Percentiles rank a stretch among this genome's conserved stretches.
phyloP scores from a whole-genome alignment of 805 yeast species.

The Candida odintsovae region DNA sequence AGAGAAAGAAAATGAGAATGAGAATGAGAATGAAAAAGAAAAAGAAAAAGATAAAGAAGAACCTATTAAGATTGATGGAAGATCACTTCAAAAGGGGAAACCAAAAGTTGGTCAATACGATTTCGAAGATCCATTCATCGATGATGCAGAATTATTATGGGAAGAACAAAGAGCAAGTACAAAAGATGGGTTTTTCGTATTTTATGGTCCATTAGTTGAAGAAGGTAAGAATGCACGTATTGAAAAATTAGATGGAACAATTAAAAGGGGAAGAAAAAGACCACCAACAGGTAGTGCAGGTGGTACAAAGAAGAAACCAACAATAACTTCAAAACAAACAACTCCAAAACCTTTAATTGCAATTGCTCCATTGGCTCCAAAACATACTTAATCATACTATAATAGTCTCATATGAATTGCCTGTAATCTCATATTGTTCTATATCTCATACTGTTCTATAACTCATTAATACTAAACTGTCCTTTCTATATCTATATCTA shows the following conservation, averaged over 20 bases:
- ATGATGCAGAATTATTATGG: slow-evolving; percentile 86
- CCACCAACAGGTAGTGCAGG: slow-evolving; percentile 1
- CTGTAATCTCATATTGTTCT: too few relatives aligned
- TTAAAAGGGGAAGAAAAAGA: slow-evolving; percentile 31
- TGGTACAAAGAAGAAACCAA: slow-evolving; percentile 7
- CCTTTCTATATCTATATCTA: too few relatives aligned
- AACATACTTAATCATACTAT: background rate
- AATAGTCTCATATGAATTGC: too few relatives aligned
- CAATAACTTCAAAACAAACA: slow-evolving; percentile 2
- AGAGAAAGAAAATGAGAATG: slow-evolving; percentile 24
- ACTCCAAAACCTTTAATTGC: background rate
- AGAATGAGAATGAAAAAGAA: slow-evolving; percentile 23
- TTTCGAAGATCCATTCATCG: slow-evolving; percentile 90
- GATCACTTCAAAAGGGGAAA: slow-evolving; percentile 46
- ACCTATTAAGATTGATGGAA: slow-evolving; percentile 34
- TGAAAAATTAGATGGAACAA: slow-evolving; percentile 40
- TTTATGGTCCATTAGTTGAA: slow-evolving; percentile 84
- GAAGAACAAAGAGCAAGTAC: slow-evolving; percentile 92
- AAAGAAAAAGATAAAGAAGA: slow-evolving; percentile 20
- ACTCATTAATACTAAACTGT: too few relatives aligned
- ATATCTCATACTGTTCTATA: too few relatives aligned
- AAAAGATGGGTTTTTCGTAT: slow-evolving; percentile 93
- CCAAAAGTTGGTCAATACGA: slow-evolving; percentile 89
- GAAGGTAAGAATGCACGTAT: slow-evolving; percentile 43
- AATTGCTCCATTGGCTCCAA: background rate